Evolutionary conservation across 73 alveolate species (phyloP).

Genomic region (Breviolum minutum): DNA sequence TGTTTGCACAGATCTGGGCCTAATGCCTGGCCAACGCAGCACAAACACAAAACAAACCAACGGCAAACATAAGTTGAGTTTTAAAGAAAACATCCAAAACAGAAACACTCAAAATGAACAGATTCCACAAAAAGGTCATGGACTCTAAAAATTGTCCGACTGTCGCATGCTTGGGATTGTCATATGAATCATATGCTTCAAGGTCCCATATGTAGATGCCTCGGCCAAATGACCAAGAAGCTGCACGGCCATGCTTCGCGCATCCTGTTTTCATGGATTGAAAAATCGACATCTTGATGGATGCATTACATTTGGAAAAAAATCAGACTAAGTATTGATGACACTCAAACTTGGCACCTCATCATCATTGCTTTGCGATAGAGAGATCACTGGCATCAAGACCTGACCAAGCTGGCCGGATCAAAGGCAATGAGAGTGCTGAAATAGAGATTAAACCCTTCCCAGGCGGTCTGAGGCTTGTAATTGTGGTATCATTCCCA

Average conservation of each 20-base stretch:
- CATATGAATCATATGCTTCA: neutral
- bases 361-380: conserved; percentile 86
- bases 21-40: conserved; percentile 3
- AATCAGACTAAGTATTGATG: neutral
- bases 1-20: conserved; percentile 84
- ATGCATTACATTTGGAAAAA: neutral
- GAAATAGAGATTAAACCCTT: too few relatives aligned
- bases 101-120: neutral
- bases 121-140: neutral
- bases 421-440: neutral
- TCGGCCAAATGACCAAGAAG: conserved; percentile 42
- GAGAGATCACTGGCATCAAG: conserved; percentile 70
- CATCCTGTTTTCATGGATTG: conserved; percentile 7
- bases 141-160: neutral
- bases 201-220: neutral
- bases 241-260: conserved; percentile 79
- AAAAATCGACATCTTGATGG: neutral
- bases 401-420: conserved; percentile 6
- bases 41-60: neutral
- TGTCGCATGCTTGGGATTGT: neutral
- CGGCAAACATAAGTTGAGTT: neutral
- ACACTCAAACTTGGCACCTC: neutral
- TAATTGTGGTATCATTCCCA: too few relatives aligned
- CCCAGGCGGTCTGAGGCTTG: too few relatives aligned
- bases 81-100: too few relatives aligned